phyloP scores from a whole-genome alignment of 345 rosid genomes.

The Angophora floribunda region DNA sequence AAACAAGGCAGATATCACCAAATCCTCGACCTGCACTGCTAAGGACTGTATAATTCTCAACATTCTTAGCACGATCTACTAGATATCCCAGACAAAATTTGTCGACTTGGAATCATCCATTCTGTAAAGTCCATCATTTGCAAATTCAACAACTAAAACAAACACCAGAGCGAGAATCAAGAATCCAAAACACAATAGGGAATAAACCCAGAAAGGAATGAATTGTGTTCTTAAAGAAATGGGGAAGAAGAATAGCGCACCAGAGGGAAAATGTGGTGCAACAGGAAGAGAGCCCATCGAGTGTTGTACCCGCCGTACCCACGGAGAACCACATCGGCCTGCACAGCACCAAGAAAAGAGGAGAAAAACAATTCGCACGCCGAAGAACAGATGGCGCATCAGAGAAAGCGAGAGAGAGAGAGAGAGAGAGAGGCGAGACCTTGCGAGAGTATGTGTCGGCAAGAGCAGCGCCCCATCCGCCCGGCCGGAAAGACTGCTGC shows the following conservation, averaged over 20 bases:
- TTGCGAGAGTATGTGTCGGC: constrained; percentile 75
- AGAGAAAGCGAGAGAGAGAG: too few relatives aligned
- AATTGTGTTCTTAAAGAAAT: background rate
- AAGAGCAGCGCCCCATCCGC: constrained; percentile 92
- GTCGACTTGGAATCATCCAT: background rate
- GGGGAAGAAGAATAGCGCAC: constrained; percentile 11
- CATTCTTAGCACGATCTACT: background rate
- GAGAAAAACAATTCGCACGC: background rate
- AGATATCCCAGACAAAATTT: background rate
- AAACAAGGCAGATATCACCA: background rate
- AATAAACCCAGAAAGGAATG: background rate
- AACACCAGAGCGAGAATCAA: background rate
- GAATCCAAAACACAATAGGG: background rate
- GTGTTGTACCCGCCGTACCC: constrained; percentile 96
- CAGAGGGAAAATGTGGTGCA: constrained; percentile 61
- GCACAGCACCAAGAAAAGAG: background rate
- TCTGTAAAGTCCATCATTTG: background rate
- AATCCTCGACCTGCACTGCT: background rate
- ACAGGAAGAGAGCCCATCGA: constrained; percentile 86
- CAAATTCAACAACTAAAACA: background rate
- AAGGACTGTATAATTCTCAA: background rate
- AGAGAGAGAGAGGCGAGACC: background rate
- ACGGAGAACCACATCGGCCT: constrained; percentile 82
- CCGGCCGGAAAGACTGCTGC: constrained; percentile 59
- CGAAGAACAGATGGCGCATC: background rate